These are phyloP conservation scores for Aspergillus sp. DNA, from an alignment of 2,329 filamentous ascomycete genomes.

Conservation along the genomic window DNA sequence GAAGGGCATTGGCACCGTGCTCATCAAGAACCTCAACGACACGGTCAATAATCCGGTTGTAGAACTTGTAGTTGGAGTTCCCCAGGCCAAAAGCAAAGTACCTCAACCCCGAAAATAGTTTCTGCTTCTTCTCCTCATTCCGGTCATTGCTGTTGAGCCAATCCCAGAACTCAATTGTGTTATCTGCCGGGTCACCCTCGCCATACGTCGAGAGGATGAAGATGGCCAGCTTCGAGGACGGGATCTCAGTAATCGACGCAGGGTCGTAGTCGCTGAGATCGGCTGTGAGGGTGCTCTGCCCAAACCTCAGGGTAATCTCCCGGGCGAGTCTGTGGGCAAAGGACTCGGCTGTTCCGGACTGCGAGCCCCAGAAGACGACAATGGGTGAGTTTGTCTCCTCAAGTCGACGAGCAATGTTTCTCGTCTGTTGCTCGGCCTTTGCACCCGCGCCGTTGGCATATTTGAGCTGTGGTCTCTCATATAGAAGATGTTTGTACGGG, in stretches of 20 bases:
- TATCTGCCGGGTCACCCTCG: conserved; percentile 93
- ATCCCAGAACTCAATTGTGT: conserved; percentile 85
- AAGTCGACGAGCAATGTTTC: conserved; percentile 48
- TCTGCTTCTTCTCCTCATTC: conserved; percentile 64
- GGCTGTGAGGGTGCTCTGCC: conserved; percentile 89
- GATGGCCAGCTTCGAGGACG: conserved; percentile 80
- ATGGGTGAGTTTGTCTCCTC: conserved; percentile 61
- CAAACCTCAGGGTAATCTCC: conserved; percentile 86
- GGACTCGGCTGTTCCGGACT: conserved; percentile 92
- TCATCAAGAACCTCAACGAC: conserved; percentile 73
- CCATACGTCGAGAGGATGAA: conserved; percentile 93
- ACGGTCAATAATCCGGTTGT: conserved; percentile 91
- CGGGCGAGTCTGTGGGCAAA: conserved; percentile 88
- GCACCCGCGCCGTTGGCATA: conserved; percentile 20
- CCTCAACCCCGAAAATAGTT: conserved; percentile 66
- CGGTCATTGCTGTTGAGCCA: conserved; percentile 62
- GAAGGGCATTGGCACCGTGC: conserved; percentile 73
- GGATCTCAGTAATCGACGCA: conserved; percentile 77
- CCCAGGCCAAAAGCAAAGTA: conserved; percentile 90
- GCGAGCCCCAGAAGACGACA: conserved; percentile 90
- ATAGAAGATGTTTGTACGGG: conserved; percentile 50
- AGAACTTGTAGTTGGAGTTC: conserved; percentile 97
- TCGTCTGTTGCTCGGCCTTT: conserved; percentile 35
- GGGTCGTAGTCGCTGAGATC: conserved; percentile 93
- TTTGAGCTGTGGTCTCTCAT: conserved; percentile 49